Evolutionary conservation across 805 yeast species (phyloP), one percentile per base, ranked within the genome.

Genomic region (Starmera caribaea): DNA sequence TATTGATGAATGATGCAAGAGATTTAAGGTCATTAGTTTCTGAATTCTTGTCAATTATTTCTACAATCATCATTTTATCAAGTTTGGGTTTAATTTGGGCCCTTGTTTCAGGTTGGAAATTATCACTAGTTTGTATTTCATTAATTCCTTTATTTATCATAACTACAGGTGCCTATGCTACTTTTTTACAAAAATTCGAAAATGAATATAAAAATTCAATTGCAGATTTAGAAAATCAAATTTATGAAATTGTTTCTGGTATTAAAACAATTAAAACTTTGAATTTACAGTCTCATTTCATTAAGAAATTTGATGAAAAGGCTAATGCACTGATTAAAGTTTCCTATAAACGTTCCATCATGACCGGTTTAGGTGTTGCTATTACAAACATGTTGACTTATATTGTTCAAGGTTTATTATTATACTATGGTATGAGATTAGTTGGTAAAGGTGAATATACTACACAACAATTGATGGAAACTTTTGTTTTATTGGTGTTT

Each of bases 121-220:
- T 92, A 33, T 74, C 96, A 2, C 61, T 90, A 9, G 92, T 86
- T 2, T 94, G 95, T 2, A 50, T 89, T 10, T 71, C 95, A 0
- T 66, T 88, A 56, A 69, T 83, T 12, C 94, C 96, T 0, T 45
- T 78, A 11, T 76, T 84, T 38, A 49, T 74, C 0, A 21, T 73
- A 0, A 51, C 76, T 2, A 72, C 89, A 3, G 58, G 63, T 0
- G 35, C 65, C 1, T 85, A 76, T 55, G 76, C 84, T 7, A 43
- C 53, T 0, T 38, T 76, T 3, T 58, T 81, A 28, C 77, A 73
- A 43, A 55, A 46, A 9, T 68, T 68, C 45, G 96, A 89, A 56
- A 68, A 74, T 16, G 46, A 47, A 1, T 85, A 85, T 51, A 81
- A 82, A 48, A 63, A 65, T 11, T 53, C 63, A 1, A 69, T 81